A percentile compares a stretch with the other conserved stretches of the same genome.
Conservation (phyloP, 805 yeast species). For the Cyberlindnera saturnus region DNA sequence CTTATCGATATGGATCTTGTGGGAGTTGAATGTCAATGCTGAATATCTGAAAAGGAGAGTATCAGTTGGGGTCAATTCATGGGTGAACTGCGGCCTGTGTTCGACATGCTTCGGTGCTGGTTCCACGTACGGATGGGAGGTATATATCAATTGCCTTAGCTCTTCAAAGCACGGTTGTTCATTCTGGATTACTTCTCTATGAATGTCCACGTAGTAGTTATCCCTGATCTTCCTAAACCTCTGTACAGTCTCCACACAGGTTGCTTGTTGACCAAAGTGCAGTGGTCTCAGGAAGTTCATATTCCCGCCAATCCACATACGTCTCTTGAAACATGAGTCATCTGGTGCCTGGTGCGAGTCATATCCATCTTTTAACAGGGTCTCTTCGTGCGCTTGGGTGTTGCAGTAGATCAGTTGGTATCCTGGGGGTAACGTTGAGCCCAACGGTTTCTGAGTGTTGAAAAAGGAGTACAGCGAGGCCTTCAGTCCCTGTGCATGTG, state of each 20-base stretch:
- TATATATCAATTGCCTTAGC: slow-evolving; percentile 54
- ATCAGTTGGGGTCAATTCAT: slow-evolving; percentile 31
- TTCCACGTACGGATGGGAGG: slow-evolving; percentile 30
- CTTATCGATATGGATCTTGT: slow-evolving; percentile 71
- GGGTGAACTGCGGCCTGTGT: slow-evolving; percentile 20
- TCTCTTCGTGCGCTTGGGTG: slow-evolving; percentile 42
- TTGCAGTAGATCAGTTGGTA: slow-evolving; percentile 65
- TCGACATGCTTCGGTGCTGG: not conserved
- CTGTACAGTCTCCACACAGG: slow-evolving; percentile 49
- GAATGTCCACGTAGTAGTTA: slow-evolving; percentile 48
- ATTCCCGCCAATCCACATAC: slow-evolving; percentile 80
- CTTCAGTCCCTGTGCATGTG: slow-evolving; percentile 20
- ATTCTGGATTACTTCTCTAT: slow-evolving; percentile 38
- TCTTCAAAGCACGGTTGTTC: slow-evolving; percentile 37
- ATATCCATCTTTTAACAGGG: slow-evolving; percentile 69
- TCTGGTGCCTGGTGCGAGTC: slow-evolving; percentile 52
- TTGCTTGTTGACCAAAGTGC: slow-evolving; percentile 30
- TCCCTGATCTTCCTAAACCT: slow-evolving; percentile 30
- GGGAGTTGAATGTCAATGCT: slow-evolving; percentile 76
- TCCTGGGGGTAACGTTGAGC: slow-evolving; percentile 36
- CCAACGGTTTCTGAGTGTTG: slow-evolving; percentile 18
- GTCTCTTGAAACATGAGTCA: slow-evolving; percentile 36
- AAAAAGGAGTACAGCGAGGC: slow-evolving; percentile 21
- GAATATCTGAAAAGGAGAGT: slow-evolving; percentile 56
- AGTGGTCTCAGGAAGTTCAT: slow-evolving; percentile 37